Evolutionary conservation across 2,329 filamentous ascomycete species (phyloP), one percentile per base, ranked within the genome.

Genomic region (Colletotrichum chrysophilum): DNA sequence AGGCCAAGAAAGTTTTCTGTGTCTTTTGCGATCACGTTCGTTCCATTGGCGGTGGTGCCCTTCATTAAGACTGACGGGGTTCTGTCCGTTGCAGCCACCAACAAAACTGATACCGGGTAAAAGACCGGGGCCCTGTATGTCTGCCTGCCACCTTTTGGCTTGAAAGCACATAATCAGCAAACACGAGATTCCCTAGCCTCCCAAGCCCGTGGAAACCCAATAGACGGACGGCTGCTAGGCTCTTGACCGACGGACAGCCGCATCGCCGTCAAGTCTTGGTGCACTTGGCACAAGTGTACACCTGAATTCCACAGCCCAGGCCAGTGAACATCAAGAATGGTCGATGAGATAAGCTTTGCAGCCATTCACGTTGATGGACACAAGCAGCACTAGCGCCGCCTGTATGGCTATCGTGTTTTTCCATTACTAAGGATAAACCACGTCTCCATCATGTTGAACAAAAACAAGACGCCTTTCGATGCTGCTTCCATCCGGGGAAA

Each of bases 301-400:
- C 7, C 30, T 14, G 30, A 32, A 52, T 13, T 62, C 58, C 58
- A 62, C 12, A 14, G 30, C 18, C 18, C 28, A 58, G 58, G 30
- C 58, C 30, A 61, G 38, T 26, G 36, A 32, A 4, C 43, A 26
- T 65, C 24, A 26, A 34, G 65, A 18, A 34, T 13, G n/a, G 55
- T 55, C 30, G 61, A 61, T 7, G 24, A 48, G 61, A 66, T 62
- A 71, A 71, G 61, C 72, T 71, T 75, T 75, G 52, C 55, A n/a
- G 28, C 68, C 68, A 62, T 70, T 34, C 38, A 56, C 38, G 26
- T 34, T 10, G 62, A 52, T 24, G 28, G 34, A 56, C 12, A 58
- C 14, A 52, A 58, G 32, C 55, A 26, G 24, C 61, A 28, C 61
- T 64, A 28, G 61, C 32, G 21, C 32, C 21, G 14, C 16, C 34